These are phyloP conservation scores for Thielaviopsis populi DNA, from an alignment of 2,329 filamentous ascomycete species.

Conservation along the genomic window DNA sequence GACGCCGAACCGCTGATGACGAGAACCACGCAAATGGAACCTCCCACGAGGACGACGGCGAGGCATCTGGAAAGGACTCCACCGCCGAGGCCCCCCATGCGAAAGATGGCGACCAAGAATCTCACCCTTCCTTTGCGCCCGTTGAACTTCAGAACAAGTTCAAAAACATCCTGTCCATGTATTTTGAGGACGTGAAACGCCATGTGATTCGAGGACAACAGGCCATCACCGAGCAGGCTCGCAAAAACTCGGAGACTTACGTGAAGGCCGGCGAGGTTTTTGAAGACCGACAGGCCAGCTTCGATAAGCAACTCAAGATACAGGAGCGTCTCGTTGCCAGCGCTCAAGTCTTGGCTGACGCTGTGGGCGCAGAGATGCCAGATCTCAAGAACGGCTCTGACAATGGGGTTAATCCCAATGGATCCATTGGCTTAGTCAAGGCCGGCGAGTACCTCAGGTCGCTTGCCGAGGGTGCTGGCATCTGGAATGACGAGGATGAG, in stretches of 20 bases:
- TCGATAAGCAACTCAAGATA: slow-evolving; percentile 82
- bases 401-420: slow-evolving; percentile 46
- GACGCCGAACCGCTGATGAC: slow-evolving; percentile 73
- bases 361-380: slow-evolving; percentile 82
- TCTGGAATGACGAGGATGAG: slow-evolving; percentile 98
- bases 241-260: slow-evolving; percentile 93
- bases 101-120: slow-evolving; percentile 23
- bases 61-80: slow-evolving; percentile 18
- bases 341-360: slow-evolving; percentile 80
- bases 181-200: slow-evolving; percentile 82
- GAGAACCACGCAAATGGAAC: slow-evolving; percentile 41
- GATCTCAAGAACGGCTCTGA: slow-evolving; percentile 75
- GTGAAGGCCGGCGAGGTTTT: slow-evolving; percentile 98
- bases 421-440: slow-evolving; percentile 84
- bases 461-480: slow-evolving; percentile 78
- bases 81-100: slow-evolving; percentile 9
- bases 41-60: neutral
- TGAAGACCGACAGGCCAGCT: slow-evolving; percentile 89
- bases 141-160: slow-evolving; percentile 74
- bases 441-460: slow-evolving; percentile 84
- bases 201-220: slow-evolving; percentile 89
- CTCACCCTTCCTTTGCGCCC: slow-evolving; percentile 60
- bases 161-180: slow-evolving; percentile 67
- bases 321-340: slow-evolving; percentile 84
- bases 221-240: slow-evolving; percentile 68